Evolutionary conservation across 2,329 filamentous ascomycete species (phyloP).

Genomic region (Paecilomyces formosus): DNA sequence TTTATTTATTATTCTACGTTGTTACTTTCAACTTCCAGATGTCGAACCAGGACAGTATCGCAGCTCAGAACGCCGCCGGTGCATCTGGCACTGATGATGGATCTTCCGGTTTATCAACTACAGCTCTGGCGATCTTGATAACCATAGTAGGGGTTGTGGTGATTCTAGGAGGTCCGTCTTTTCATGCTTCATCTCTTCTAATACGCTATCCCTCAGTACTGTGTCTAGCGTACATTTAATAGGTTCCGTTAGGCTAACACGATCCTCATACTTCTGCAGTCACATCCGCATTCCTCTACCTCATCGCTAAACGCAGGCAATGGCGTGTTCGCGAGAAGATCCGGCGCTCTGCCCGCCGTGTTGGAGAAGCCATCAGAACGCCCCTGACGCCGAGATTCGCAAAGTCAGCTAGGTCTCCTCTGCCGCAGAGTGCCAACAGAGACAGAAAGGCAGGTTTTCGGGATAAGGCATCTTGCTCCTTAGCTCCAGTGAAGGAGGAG

Average conservation of each 20-base stretch:
- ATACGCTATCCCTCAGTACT: no score
- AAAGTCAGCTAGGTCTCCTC: constrained; percentile 9
- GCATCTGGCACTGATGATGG: constrained; percentile 57
- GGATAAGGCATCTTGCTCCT: background rate
- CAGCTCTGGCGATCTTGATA: constrained; percentile 66
- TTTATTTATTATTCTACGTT: background rate
- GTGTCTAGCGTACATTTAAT: background rate
- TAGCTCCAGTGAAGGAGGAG: background rate
- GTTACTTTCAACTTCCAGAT: background rate
- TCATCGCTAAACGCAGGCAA: constrained; percentile 74
- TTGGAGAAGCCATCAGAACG: constrained; percentile 16
- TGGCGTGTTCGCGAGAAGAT: constrained; percentile 72
- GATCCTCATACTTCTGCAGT: constrained; percentile 37
- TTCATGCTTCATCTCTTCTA: background rate
- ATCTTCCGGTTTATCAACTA: constrained; percentile 57
- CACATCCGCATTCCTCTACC: constrained; percentile 61
- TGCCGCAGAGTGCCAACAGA: background rate
- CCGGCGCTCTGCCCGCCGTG: constrained; percentile 53
- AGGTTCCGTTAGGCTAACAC: constrained; percentile 2
- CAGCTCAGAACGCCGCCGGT: constrained; percentile 44
- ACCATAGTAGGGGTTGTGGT: constrained; percentile 61
- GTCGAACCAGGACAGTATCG: background rate
- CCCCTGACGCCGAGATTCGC: constrained; percentile 16
- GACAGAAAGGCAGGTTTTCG: background rate
- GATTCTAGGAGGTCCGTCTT: constrained; percentile 59